phyloP scores from a whole-genome alignment of 352 stramenopile species.

The Phytophthora sojae region DNA sequence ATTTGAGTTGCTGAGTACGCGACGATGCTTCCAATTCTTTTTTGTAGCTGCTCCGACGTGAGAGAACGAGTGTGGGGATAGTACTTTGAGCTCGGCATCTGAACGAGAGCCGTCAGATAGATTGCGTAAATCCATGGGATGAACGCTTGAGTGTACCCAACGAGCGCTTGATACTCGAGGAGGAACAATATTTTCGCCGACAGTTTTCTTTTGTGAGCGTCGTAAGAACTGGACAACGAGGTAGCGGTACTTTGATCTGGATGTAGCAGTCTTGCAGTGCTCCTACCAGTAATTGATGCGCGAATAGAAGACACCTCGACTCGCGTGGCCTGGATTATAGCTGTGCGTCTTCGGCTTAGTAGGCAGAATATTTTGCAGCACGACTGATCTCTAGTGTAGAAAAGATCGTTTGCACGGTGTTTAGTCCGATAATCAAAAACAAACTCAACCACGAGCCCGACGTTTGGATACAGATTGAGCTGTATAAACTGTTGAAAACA shows the following conservation, averaged over 20 bases:
- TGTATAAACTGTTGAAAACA: conserved; percentile 16
- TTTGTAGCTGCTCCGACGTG: conserved; percentile 1
- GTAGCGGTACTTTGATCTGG: not conserved
- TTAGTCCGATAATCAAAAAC: conserved; percentile 4
- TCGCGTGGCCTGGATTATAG: too few species aligned
- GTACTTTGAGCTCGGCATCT: conserved; percentile 7
- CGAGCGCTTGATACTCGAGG: conserved; percentile 9
- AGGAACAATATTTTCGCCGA: conserved; percentile 2
- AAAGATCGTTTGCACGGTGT: not conserved
- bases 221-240: not conserved
- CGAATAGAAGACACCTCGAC: too few species aligned
- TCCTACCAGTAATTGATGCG: too few species aligned
- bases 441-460: conserved; percentile 9
- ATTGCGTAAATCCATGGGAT: conserved; percentile 4
- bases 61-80: not conserved
- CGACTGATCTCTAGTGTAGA: conserved; percentile 2
- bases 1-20: not conserved
- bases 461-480: conserved; percentile 16
- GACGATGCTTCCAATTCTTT: not conserved
- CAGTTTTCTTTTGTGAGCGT: not conserved
- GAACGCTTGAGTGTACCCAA: conserved; percentile 1
- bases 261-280: not conserved
- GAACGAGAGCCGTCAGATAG: not conserved
- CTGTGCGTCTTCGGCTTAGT: too few species aligned
- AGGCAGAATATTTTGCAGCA: not conserved